These are phyloP conservation scores for Kregervanrija fluxuum DNA, from an alignment of 805 yeast genomes.

Conservation along the genomic window DNA sequence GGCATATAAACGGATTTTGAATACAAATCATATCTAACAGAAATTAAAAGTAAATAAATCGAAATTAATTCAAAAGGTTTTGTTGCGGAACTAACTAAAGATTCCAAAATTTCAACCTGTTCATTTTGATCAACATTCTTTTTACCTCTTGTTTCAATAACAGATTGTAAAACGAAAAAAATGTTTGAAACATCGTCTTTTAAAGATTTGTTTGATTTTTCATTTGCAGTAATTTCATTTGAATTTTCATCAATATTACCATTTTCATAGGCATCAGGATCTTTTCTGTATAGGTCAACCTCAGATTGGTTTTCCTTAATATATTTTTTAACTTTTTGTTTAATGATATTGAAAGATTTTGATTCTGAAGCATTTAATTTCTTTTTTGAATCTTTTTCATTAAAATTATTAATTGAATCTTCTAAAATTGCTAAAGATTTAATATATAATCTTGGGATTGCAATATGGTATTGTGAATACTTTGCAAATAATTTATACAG, in stretches of 20 bases:
- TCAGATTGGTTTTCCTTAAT: constrained; percentile 59
- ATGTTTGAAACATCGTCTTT: constrained; percentile 34
- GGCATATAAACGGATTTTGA: constrained; percentile 68
- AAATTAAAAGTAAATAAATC: constrained; percentile 72
- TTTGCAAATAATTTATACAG: constrained; percentile 59
- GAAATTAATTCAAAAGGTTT: constrained; percentile 71
- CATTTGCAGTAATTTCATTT: constrained; percentile 2
- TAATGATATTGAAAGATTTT: constrained; percentile 78
- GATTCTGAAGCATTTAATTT: constrained; percentile 77
- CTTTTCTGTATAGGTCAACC: constrained; percentile 51
- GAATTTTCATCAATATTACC: constrained; percentile 24
- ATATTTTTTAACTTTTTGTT: constrained; percentile 82
- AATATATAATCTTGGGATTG: constrained; percentile 67
- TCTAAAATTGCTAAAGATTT: constrained; percentile 66
- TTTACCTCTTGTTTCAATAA: constrained; percentile 90
- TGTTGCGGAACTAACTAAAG: constrained; percentile 42
- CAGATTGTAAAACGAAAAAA: constrained; percentile 64
- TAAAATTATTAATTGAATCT: constrained; percentile 47
- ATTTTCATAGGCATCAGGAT: constrained; percentile 68
- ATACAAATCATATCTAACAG: constrained; percentile 80
- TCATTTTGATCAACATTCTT: constrained; percentile 81
- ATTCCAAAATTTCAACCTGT: constrained; percentile 68
- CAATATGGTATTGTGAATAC: constrained; percentile 68
- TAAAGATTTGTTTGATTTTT: constrained; percentile 24
- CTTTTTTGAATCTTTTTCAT: constrained; percentile 45